phyloP scores from a whole-genome alignment of 1,284 basidiomycete genomes.

The Cryptococcus sp. region DNA sequence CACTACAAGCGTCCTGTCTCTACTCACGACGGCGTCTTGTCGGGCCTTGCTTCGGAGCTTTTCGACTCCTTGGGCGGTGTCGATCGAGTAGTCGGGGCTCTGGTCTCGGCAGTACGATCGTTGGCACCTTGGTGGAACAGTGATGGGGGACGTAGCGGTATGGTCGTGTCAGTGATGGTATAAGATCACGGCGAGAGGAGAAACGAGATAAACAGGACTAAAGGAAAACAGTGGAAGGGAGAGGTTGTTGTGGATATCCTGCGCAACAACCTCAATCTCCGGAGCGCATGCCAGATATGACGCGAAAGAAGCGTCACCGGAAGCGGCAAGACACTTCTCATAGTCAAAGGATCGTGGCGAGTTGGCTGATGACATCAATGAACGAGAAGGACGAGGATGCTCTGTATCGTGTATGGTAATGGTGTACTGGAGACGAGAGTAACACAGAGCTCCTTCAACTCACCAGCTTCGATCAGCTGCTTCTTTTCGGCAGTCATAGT shows the following conservation, averaged over 20 bases:
- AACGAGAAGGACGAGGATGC: not conserved
- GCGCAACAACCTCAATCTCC: not conserved
- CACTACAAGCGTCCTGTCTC: not conserved
- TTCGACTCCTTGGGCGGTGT: slow-evolving; percentile 22
- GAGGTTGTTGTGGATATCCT: too few species aligned
- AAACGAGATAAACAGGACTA: not conserved
- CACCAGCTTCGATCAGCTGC: slow-evolving; percentile 19
- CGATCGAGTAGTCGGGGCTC: slow-evolving; percentile 4
- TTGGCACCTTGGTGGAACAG: slow-evolving; percentile 12
- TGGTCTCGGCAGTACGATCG: not conserved
- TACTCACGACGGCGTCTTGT: slow-evolving; percentile 31
- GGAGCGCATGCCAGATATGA: not conserved
- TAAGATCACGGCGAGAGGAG: not conserved
- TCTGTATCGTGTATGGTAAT: too few species aligned
- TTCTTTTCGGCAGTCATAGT: slow-evolving; percentile 8
- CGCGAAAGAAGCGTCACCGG: not conserved
- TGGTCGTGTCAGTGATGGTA: slow-evolving; percentile 27
- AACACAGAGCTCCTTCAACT: not conserved
- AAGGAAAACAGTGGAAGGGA: not conserved
- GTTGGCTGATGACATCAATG: not conserved
- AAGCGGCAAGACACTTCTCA: not conserved
- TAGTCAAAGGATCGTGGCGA: not conserved
- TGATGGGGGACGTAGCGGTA: slow-evolving; percentile 25
- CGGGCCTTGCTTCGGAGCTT: slow-evolving; percentile 17
- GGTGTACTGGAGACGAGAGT: too few species aligned